These are phyloP conservation scores for Phaeophleospora eucalypticola DNA, from an alignment of 2,329 filamentous ascomycete genomes.

Conservation along the genomic window DNA sequence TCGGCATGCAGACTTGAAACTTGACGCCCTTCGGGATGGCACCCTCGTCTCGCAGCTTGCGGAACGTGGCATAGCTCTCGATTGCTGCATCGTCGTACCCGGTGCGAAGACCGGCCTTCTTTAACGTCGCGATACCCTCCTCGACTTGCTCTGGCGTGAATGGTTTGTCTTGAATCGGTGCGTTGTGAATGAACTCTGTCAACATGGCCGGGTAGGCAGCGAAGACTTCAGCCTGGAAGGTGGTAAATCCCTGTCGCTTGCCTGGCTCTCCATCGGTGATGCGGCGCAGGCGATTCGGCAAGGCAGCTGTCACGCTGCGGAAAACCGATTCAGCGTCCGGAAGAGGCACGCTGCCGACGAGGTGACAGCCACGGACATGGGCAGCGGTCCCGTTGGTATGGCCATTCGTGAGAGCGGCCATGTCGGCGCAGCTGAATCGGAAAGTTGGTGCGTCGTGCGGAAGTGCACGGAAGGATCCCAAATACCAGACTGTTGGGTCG, in stretches of 20 bases:
- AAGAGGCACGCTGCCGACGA: constrained; percentile 39
- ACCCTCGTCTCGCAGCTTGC: constrained; percentile 28
- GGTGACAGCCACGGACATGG: constrained; percentile 25
- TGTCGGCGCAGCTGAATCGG: background rate
- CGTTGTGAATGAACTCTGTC: constrained; percentile 24
- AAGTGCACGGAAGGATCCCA: background rate
- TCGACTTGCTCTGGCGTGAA: constrained; percentile 25
- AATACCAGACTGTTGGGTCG: background rate
- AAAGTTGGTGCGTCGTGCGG: background rate
- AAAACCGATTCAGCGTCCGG: constrained; percentile 34
- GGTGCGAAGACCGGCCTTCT: constrained; percentile 21
- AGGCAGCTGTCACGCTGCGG: constrained; percentile 23
- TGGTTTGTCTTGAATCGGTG: constrained; percentile 13
- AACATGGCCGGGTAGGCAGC: constrained; percentile 20
- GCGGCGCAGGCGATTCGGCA: constrained; percentile 34
- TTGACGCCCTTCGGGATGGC: constrained; percentile 26
- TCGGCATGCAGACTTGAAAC: constrained; percentile 36
- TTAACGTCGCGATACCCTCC: constrained; percentile 18
- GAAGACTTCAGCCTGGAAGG: constrained; percentile 35
- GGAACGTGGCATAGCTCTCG: constrained; percentile 33
- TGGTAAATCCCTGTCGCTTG: constrained; percentile 32
- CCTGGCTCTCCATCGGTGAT: constrained; percentile 44
- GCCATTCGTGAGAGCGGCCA: constrained; percentile 1
- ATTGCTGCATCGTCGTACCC: constrained; percentile 34
- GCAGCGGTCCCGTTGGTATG: constrained; percentile 1